These are phyloP conservation scores for Tolypocladium nubicola DNA, from an alignment of 2,329 filamentous ascomycete genomes.

Conservation along the genomic window DNA sequence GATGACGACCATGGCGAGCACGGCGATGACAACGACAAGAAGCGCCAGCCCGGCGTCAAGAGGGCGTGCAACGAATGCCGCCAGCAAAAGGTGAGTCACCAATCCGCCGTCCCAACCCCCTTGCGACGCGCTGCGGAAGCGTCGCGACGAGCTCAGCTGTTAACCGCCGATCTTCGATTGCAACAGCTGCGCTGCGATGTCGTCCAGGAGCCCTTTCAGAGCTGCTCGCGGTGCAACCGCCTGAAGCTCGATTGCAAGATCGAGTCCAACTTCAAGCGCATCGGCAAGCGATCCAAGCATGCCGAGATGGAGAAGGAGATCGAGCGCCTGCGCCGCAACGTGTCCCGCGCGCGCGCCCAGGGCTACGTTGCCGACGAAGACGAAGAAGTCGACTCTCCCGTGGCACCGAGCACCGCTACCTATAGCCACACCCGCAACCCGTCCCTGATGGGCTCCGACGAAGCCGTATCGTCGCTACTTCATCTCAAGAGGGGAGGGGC, in stretches of 20 bases:
- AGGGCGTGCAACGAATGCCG: conserved; percentile 77
- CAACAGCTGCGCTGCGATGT: conserved; percentile 71
- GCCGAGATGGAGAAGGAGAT: conserved; percentile 83
- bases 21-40: conserved; percentile 45
- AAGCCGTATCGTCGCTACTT: conserved; percentile 55
- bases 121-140: neutral
- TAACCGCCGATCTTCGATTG: neutral
- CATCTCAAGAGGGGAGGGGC: conserved; percentile 56
- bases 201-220: conserved; percentile 67
- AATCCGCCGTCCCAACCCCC: conserved; percentile 10
- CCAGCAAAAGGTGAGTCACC: conserved; percentile 63
- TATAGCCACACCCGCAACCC: conserved; percentile 52
- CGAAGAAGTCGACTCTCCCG: conserved; percentile 49
- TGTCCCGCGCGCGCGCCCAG: conserved; percentile 48
- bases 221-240: conserved; percentile 68
- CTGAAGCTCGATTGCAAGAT: conserved; percentile 77
- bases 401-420: conserved; percentile 37
- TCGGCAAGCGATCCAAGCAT: conserved; percentile 73
- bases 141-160: neutral
- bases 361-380: conserved; percentile 46
- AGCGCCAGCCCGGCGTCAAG: conserved; percentile 60
- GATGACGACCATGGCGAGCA: conserved; percentile 44
- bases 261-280: conserved; percentile 77
- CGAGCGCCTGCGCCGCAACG: conserved; percentile 52
- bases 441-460: conserved; percentile 57